Evolutionary conservation across 768 basidiomycete genomes (phyloP).

Genomic region (Hygrophorus russula): DNA sequence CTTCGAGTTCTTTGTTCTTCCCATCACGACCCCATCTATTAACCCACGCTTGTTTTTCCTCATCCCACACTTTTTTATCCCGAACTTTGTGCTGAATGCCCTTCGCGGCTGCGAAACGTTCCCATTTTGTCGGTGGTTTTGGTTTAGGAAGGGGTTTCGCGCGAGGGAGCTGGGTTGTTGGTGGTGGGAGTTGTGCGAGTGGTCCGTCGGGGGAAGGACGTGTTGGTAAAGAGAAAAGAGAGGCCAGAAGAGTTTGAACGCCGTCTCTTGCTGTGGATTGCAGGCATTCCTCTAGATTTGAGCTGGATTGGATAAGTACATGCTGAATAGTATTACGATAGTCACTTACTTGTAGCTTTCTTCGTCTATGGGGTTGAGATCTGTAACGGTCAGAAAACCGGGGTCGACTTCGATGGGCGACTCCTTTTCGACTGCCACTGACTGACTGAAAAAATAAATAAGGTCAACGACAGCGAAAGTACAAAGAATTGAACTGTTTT

Average conservation of each 20-base stretch:
- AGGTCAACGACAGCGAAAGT: not conserved
- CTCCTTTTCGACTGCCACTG: conserved; percentile 65
- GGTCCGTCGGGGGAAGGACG: conserved; percentile 70
- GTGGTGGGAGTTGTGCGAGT: conserved; percentile 68
- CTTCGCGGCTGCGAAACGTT: conserved; percentile 87
- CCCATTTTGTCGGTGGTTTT: conserved; percentile 93
- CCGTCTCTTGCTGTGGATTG: conserved; percentile 70
- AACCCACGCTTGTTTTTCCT: conserved; percentile 90
- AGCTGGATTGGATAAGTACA: conserved; percentile 26
- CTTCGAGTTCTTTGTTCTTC: conserved; percentile 80
- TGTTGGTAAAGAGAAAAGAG: conserved; percentile 78
- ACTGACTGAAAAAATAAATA: conserved; percentile 36
- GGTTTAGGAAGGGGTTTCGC: conserved; percentile 90
- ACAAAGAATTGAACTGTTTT: not conserved
- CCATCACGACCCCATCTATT: conserved; percentile 82
- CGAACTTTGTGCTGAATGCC: conserved; percentile 76
- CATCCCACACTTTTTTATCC: conserved; percentile 86
- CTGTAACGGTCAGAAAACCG: conserved; percentile 77
- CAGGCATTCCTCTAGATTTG: conserved; percentile 73
- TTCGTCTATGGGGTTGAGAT: conserved; percentile 77
- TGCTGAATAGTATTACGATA: not conserved
- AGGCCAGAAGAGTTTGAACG: conserved; percentile 66
- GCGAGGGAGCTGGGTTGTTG: conserved; percentile 70
- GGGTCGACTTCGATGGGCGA: conserved; percentile 72
- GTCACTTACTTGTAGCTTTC: conserved; percentile 66